Evolutionary conservation across 139 green algal species (phyloP), one percentile per base, ranked within the genome.

Genomic region (Volvox africanus): DNA sequence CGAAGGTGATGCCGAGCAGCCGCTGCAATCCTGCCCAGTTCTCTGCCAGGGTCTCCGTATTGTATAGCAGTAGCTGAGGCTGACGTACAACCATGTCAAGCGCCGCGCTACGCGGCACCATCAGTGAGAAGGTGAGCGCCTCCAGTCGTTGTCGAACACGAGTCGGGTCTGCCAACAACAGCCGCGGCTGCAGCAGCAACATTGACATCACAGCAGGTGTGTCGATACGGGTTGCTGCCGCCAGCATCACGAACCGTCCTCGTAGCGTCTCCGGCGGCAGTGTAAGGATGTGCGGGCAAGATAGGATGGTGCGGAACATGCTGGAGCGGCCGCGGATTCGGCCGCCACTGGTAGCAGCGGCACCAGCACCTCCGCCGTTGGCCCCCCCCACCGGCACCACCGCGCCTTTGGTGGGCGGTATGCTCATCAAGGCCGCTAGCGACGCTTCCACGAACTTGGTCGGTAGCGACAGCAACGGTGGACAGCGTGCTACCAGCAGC

Each of bases 11-110:
- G 14, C 61, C 36, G 67, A 93, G 84, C 62, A 87, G 55, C 62
- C 62, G 20, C 84, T 90, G 88, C 61, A 93, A 36, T 44, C 44
- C 76, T 13, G 73, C 65, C 90, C 80, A 82, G 85, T 88, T 89
- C 2, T 89, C 85, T 77, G 67, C 76, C 76, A 93, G 85, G 6
- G 78, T 89, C 67, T 86, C 77, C 18, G 91, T 87, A 3, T 80
- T 13, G 86, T 93, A 93, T 61, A 91, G 55, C 50, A 93, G 80
- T 33, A 93, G 79, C 86, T 91, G 86, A 20, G 91, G 91, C 91
- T 93, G 91, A 21, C 91, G 91, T 44, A 93, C 91, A 26, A 93
- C 67, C 86, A 93, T 89, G 50, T 91, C 86, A 33, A 93, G 79
- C 33, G 88, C 86, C 30, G 81, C 44, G 3, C 24, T 44, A 26